Percentiles rank a stretch among this genome's conserved stretches.
phyloP scores from a whole-genome alignment of 202 grass and related monocot genomes.

The Panicum hallii region DNA sequence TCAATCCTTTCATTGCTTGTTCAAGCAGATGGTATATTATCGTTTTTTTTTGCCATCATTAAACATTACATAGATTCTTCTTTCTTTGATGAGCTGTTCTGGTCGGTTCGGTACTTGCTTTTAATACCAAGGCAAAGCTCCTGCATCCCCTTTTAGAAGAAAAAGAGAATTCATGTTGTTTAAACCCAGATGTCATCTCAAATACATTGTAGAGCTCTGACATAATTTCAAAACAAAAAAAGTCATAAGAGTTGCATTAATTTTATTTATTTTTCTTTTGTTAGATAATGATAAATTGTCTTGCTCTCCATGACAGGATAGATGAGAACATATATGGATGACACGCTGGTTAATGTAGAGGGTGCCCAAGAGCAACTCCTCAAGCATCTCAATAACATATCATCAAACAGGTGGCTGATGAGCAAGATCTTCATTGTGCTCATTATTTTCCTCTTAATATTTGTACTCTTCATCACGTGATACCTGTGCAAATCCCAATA shows the following conservation, averaged over 20 bases:
- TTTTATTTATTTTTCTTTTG: background rate
- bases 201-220: background rate
- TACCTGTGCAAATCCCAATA: background rate
- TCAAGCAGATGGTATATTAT: background rate
- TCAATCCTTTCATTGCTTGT: background rate
- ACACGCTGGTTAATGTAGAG: constrained; percentile 70
- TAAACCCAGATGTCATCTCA: background rate
- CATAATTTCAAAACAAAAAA: background rate
- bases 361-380: constrained; percentile 83
- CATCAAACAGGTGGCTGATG: constrained; percentile 97
- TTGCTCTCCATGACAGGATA: constrained; percentile 57
- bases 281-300: background rate
- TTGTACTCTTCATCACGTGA: constrained; percentile 92
- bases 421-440: constrained; percentile 97
- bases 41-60: background rate
- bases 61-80: background rate
- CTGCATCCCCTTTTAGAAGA: background rate
- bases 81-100: background rate
- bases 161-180: background rate
- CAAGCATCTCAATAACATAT: constrained; percentile 88
- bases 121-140: background rate
- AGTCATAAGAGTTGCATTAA: background rate
- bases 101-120: background rate
- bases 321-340: constrained; percentile 96
- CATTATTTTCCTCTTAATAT: constrained; percentile 95